Evolutionary conservation across 1,139 yeast genomes (phyloP), one percentile per base, ranked within the genome.

Genomic region (Taphrina wiesneri): DNA sequence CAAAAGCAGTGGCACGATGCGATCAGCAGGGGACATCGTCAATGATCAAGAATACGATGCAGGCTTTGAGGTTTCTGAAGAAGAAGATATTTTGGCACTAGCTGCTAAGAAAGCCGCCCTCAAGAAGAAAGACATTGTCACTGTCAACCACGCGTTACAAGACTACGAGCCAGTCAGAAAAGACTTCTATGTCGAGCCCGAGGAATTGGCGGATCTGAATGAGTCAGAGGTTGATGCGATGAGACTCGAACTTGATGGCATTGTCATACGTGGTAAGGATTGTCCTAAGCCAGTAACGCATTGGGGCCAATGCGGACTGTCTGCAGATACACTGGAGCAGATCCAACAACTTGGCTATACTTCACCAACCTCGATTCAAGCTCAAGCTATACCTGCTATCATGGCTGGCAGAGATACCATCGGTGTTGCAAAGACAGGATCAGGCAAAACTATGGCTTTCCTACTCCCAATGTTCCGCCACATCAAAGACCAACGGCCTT

Each of bases 381-480:
- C 92, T 0, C 97, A 92, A 73, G 92, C 97, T 0, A 80, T 92
- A 19, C 99, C 99, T 0, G 88, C 92, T 0, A 85, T 91, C 19
- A 87, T 93, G 93, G 81, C 87, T 3, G 98, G 99, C 0, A 77
- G 89, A 67, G 98, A 95, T 77, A 84, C 93, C 3, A 87, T 95
- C 63, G 98, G 97, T 5, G 88, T 93, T 36, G 98, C 99, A 0
- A 90, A 91, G 71, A 93, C 99, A 0, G 99, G 99, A 0, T 90
- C 97, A 1, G 99, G 99, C 1, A 93, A 93, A 74, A 95, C 99
- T 0, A 81, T 93, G 72, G 88, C 97, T 0, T 95, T 90, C 76
- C 79, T 91, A 9, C 75, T 95, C 11, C 98, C 99, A 0, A 77
- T 93, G 77, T 79, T 93, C 61, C 81, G 97, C 62, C 98, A 93